Base-by-base conservation (phyloP, 169 alveolate species). In the Ichthyophthirius multifiliis region DNA sequence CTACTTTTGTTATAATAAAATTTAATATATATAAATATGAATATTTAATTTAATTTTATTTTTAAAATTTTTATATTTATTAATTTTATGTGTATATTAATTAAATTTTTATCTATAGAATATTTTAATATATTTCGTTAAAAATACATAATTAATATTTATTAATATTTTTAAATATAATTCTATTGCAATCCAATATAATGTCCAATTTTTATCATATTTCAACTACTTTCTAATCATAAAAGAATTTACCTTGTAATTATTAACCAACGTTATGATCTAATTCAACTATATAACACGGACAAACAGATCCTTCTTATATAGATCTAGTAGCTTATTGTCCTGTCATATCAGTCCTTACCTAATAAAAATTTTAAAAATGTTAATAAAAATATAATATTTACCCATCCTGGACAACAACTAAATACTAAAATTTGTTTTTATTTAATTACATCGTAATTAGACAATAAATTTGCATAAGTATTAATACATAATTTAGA, bases 321-420 rank as follows among this genome's bases (percentile, higher is more conserved):
- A 80, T 39, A 44, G 89, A 30, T 16, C 76, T 47, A 32, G 84
- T 81, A 2, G 92, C 94, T 23, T 73, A 37, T 15, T 43, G 46
- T 4, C 94, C 94, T 31, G 84, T 90, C 92, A 85, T 89, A 81
- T 89, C 94, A 43, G 92, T 89, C 67, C 71, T 86, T 9, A 84
- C n/a, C n/a, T n/a, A n/a, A n/a, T n/a, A n/a, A n/a, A n/a, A n/a
- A n/a, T n/a, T n/a, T n/a, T n/a, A n/a, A n/a, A n/a, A n/a, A n/a
- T n/a, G n/a, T n/a, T n/a, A n/a, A n/a, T n/a, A n/a, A n/a, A n/a
- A n/a, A n/a, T n/a, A n/a, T n/a, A n/a, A n/a, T n/a, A n/a, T n/a
- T n/a, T n/a, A n/a, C 83, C 92, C 90, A 86, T 20, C 94, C 94
- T 12, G 94, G 94, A 55, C 85, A 82, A n/a, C 71, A 46, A 23